Base-by-base conservation (phyloP, 371 early-diverging fungal genomes). In the Mycotypha africana region DNA sequence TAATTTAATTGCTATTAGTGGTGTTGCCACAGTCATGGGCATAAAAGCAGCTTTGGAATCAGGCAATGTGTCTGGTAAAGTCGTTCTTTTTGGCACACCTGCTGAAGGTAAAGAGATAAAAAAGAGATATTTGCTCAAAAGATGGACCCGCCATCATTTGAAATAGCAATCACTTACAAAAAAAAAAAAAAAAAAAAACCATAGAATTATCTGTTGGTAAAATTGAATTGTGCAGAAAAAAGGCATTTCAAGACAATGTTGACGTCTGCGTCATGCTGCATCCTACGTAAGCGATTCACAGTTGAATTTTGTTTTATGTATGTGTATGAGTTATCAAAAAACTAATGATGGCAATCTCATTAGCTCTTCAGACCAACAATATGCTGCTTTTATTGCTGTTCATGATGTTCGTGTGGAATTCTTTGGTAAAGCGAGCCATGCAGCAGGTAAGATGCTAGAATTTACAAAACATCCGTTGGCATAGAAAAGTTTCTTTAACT, bases 191-290 rank as follows among this genome's bases (percentile, higher is more conserved):
- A n/a, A n/a, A n/a, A n/a, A n/a, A n/a, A n/a, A n/a, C n/a, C n/a
- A 9, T 38, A 62, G 86, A 89, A 58, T 67, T 70, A 4, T 63
- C 62, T 4, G 81, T 84, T 19, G 92, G 92, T 38, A 91, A 91
- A 56, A 82, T 88, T 45, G 55, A 58, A 1, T 73, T 91, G 67
- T 54, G 82, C n/a, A 47, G 79, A 9, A 62, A 71, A 7, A 76
- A 82, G 4, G 86, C 81, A 10, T 86, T 89, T 56, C 71, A 83
- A 37, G 72, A 71, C 31, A 52, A 51, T 8, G 71, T 79, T 1
- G 89, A 88, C 52, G 68, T 83, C 7, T 78, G 83, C 47, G 57
- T 91, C 67, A 91, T 91, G 90, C 66, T 85, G 20, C 92, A 91
- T 55, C 89, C 89, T 22, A 65, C 81, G 45, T 75, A 74, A 51